Evolutionary conservation across 176 grass and related monocot species (phyloP).

Genomic region (Tuctoria greenei): DNA sequence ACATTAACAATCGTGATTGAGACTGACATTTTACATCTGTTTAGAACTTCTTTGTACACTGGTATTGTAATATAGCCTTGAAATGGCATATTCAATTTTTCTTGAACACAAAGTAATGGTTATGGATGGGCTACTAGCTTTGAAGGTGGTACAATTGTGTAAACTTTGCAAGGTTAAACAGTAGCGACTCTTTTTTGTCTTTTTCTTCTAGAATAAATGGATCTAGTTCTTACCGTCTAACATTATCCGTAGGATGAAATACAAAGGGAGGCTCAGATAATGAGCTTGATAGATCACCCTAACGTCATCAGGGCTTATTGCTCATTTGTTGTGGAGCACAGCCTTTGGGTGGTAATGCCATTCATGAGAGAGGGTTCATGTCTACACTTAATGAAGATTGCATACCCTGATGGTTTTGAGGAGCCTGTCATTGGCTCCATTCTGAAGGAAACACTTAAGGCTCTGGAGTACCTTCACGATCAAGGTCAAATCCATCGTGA

Average conservation of each 20-base stretch:
- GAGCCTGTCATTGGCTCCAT: conserved; percentile 86
- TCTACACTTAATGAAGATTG: conserved; percentile 96
- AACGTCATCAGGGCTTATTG: conserved; percentile 91
- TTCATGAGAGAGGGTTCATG: conserved; percentile 98
- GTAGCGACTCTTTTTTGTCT: neutral
- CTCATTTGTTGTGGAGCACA: conserved; percentile 83
- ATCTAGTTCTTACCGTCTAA: conserved; percentile 21
- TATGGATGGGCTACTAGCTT: neutral
- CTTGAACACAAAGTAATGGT: neutral
- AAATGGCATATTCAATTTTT: no score
- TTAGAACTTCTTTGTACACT: no score
- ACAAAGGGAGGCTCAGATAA: conserved; percentile 89
- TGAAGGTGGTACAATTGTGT: neutral
- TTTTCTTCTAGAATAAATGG: conserved; percentile 12
- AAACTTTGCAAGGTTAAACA: neutral
- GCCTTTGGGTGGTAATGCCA: conserved; percentile 98
- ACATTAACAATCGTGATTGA: no score
- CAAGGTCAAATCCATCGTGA: conserved; percentile 99
- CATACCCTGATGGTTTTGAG: conserved; percentile 90
- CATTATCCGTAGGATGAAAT: conserved; percentile 74
- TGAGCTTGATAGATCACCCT: conserved; percentile 97
- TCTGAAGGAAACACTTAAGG: conserved; percentile 96
- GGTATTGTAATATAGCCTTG: no score
- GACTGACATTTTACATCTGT: no score
- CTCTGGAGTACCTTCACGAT: conserved; percentile 93